Evolutionary conservation across 2,329 filamentous ascomycete species (phyloP).

Genomic region (Hansfordia pulvinata): DNA sequence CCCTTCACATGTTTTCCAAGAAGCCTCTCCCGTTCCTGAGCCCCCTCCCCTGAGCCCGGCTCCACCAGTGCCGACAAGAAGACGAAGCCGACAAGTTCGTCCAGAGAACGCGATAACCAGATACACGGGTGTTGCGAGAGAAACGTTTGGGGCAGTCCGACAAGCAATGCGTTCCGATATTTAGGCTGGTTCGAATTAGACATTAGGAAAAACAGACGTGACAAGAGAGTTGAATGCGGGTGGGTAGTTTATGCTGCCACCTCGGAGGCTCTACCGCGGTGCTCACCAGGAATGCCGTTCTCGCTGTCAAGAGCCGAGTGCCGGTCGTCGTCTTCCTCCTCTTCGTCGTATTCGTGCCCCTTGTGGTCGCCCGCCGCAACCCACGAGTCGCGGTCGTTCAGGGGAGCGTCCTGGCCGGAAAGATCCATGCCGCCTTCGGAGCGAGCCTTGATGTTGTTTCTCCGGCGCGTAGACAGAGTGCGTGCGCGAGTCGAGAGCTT

Average conservation of each 20-base stretch:
- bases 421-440: constrained; percentile 69
- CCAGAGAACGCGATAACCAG: too few relatives aligned
- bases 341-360: constrained; percentile 41
- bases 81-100: too few relatives aligned
- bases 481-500: constrained; percentile 80
- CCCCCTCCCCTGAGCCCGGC: too few relatives aligned
- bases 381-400: constrained; percentile 76
- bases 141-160: too few relatives aligned
- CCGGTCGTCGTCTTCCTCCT: constrained; percentile 53
- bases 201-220: constrained; percentile 13
- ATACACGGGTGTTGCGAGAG: too few relatives aligned
- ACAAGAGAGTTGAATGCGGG: too few relatives aligned
- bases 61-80: too few relatives aligned
- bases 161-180: too few relatives aligned
- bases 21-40: too few relatives aligned
- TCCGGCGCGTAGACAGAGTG: constrained; percentile 73
- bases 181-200: too few relatives aligned
- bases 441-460: constrained; percentile 53
- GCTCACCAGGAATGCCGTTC: constrained; percentile 39
- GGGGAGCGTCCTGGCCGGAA: constrained; percentile 65
- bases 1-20: too few relatives aligned
- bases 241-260: constrained; percentile 5
- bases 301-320: constrained; percentile 39
- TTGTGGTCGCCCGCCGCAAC: constrained; percentile 57
- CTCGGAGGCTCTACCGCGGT: constrained; percentile 16